Evolutionary conservation across 768 basidiomycete genomes (phyloP), one percentile per base, ranked within the genome.

Genomic region (Termitomyces titanicus): DNA sequence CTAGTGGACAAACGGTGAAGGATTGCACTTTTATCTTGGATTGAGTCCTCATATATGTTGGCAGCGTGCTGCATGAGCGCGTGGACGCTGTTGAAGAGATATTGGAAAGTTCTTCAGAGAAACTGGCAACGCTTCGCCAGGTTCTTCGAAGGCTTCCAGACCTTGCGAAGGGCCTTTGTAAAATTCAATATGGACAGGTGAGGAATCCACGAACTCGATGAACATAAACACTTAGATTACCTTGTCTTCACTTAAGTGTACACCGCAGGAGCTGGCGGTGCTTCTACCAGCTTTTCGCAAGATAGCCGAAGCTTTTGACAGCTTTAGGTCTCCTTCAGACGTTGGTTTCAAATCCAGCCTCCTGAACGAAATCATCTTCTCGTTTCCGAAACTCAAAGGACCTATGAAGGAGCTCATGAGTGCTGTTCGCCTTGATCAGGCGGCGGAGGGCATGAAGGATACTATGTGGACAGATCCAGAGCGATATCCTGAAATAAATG

Each of bases 101-200:
- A 51, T 69, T 79, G 46, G 63, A 73, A 6, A 87, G 84, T 61
- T 68, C 76, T 15, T 87, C 85, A 0, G 81, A 84, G 15, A 77
- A 78, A 40, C 73, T 95, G 39, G 79, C 81, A 34, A 79, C 78
- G 33, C 77, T 96, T n/a, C 82, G 88, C 17, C 77, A 81, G 34
- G 66, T 83, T n/a, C 74, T 96, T 53, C 85, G 73, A 64, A 81
- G 80, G 33, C 76, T 94, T n/a, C 94, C 94, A 0, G 94, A 98
- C 67, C 81, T 98, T 44, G 84, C 89, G 0, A 88, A 82, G 65
- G 96, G 96, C 0, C 72, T 98, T 15, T 88, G 86, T 57, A 77
- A 94, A 29, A 89, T 98, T 31, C 92, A 95, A 64, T 96, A 96
- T 62, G 90, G 93, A 45, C 90, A 93, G 75, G 92, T 93, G 60